These are phyloP conservation scores for Oxytropis ochrocephala DNA, from an alignment of 306 rosid genomes.

Conservation along the genomic window DNA sequence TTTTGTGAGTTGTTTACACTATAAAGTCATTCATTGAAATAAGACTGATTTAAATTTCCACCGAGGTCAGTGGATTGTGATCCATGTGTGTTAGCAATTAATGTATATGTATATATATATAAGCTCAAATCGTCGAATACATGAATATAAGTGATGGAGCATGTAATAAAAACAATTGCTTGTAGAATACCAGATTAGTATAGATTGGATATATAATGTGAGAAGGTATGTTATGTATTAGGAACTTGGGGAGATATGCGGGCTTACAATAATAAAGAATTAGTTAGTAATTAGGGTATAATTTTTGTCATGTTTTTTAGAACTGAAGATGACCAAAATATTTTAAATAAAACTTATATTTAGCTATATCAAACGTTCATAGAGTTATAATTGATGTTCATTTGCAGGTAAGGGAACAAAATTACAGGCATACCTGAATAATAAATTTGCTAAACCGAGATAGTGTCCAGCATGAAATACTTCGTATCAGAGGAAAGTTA, in stretches of 20 bases:
- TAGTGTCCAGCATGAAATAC: constrained; percentile 97
- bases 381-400: not conserved
- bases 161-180: not conserved
- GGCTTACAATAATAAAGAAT: not conserved
- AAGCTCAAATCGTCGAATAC: not conserved
- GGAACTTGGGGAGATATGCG: not conserved
- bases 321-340: not conserved
- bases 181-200: not conserved
- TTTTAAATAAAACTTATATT: not conserved
- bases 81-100: not conserved
- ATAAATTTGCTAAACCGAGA: constrained; percentile 98
- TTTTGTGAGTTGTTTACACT: not conserved
- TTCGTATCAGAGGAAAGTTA: constrained; percentile 88
- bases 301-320: not conserved
- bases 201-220: not conserved
- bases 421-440: constrained; percentile 62
- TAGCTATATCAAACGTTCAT: not conserved
- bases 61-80: not conserved
- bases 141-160: not conserved
- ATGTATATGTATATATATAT: not conserved
- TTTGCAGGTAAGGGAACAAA: constrained; percentile 1
- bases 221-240: not conserved
- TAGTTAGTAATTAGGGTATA: not conserved
- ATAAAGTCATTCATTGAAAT: not conserved
- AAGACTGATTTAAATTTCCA: not conserved